Conservation (phyloP, 1,139 yeast species). For the Yamadazyma diddensiae region DNA sequence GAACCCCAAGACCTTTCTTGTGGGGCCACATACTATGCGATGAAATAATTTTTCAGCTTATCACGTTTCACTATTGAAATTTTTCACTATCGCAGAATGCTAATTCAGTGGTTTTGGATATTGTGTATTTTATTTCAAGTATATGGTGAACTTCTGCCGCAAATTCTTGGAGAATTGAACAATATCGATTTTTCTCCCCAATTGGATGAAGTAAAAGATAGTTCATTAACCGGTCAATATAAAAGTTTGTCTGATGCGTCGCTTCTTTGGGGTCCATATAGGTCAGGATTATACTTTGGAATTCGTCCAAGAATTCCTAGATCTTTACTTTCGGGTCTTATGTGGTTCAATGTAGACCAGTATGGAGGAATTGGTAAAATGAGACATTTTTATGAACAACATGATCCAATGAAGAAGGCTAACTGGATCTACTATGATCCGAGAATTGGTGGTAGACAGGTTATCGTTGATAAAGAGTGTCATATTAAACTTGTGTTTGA, state of each 20-base stretch:
- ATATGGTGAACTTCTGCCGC: no score
- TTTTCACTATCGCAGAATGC: no score
- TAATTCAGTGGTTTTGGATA: no score
- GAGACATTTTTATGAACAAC: conserved; percentile 81
- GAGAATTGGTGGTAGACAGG: conserved; percentile 79
- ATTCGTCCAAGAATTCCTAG: conserved; percentile 77
- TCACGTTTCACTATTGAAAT: no score
- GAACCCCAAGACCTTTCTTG: conserved; percentile 38
- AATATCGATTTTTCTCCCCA: no score
- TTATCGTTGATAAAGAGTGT: conserved; percentile 64
- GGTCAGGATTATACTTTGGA: conserved; percentile 85
- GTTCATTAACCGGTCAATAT: conserved; percentile 21
- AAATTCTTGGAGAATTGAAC: no score
- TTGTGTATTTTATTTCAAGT: no score
- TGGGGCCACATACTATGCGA: conserved; percentile 37
- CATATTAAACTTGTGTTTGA: conserved; percentile 65
- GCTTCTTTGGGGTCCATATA: conserved; percentile 84
- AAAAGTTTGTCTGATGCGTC: conserved; percentile 31
- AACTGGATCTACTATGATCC: conserved; percentile 91
- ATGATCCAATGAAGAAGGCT: conserved; percentile 68
- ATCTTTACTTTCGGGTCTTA: conserved; percentile 74
- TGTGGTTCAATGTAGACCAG: conserved; percentile 81
- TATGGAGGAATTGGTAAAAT: conserved; percentile 54
- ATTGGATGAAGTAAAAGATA: conserved; percentile 7
- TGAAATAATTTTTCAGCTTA: no score